Conservation (phyloP, 1,284 basidiomycete species). For the Puccinia polysora region DNA sequence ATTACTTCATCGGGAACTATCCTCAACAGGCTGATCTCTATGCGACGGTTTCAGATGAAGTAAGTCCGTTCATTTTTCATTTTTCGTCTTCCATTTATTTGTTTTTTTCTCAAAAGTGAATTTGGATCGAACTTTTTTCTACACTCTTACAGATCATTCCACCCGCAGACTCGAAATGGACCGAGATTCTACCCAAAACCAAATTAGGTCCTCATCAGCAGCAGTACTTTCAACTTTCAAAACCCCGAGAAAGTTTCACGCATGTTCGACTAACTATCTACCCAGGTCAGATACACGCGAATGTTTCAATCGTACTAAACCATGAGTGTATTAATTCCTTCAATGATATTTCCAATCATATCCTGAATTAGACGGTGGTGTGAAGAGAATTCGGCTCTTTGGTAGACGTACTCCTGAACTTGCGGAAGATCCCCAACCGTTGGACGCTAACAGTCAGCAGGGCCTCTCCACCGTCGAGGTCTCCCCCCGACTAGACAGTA, state of each 20-base stretch:
- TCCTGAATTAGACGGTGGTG: slow-evolving; percentile 68
- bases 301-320: neutral
- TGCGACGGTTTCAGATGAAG: slow-evolving; percentile 59
- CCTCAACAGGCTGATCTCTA: slow-evolving; percentile 80
- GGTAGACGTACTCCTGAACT: slow-evolving; percentile 60
- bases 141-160: slow-evolving; percentile 39
- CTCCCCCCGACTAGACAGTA: neutral
- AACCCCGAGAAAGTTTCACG: slow-evolving; percentile 61
- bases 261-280: slow-evolving; percentile 85
- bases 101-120: slow-evolving; percentile 17
- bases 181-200: slow-evolving; percentile 66
- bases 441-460: slow-evolving; percentile 38
- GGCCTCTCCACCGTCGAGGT: neutral
- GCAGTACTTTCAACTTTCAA: slow-evolving; percentile 76
- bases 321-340: neutral
- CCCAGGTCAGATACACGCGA: slow-evolving; percentile 57
- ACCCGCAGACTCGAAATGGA: slow-evolving; percentile 62
- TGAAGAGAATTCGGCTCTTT: slow-evolving; percentile 81
- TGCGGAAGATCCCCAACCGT: slow-evolving; percentile 44
- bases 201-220: slow-evolving; percentile 84
- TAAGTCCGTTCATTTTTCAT: too few species aligned
- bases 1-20: slow-evolving; percentile 94
- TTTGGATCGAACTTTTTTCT: neutral
- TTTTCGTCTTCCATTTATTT: slow-evolving; percentile 41
- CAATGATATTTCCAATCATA: neutral